Evolutionary conservation across 768 basidiomycete species (phyloP), one percentile per base, ranked within the genome.

Genomic region (Macrolepiota albuminosa): DNA sequence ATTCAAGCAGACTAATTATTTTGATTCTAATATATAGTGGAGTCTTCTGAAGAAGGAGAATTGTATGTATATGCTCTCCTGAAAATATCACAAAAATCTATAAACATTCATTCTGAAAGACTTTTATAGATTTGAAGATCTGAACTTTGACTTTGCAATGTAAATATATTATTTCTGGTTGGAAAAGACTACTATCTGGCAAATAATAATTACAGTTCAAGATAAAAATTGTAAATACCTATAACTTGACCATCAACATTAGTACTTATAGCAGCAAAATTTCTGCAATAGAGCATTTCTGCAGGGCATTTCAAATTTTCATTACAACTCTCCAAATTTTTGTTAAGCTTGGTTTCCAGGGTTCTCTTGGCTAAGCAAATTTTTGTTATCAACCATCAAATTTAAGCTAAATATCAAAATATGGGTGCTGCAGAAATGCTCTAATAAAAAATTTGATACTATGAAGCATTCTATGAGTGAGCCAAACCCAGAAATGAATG

Each of bases 31-130:
- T 51, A 0, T 21, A 16, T 2, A 59, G 56, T 1, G 70, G 71
- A 21, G 66, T 70, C 45, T 67, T 69, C 6, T 31, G 31, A 0
- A 66, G 68, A 6, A 68, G 36, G 0, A 65, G 70, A 39, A 68
- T 60, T 3, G 66, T 64, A 53, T 71, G 69, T 1, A 34, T 1
- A 53, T 71, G 70, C 5, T 18, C 26, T 10, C 64, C 63, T 18
- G 46, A n/a, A 16, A 4, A n/a, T 4, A 50, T 58, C 5, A 70
- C 42, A 6, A 67, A 54, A 24, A 68, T 46, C 16, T 45, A 61
- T 0, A 67, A 64, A 53, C 70, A 71, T 1, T 4, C 36, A 0
- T 1, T 11, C 4, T 61, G 57, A 46, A 43, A 61, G 2, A 53
- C 59, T 14, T 56, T 52, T 1, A 63, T 36, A 7, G 68, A 66